Evolutionary conservation across 768 basidiomycete genomes (phyloP).

Genomic region (Russula abietina): DNA sequence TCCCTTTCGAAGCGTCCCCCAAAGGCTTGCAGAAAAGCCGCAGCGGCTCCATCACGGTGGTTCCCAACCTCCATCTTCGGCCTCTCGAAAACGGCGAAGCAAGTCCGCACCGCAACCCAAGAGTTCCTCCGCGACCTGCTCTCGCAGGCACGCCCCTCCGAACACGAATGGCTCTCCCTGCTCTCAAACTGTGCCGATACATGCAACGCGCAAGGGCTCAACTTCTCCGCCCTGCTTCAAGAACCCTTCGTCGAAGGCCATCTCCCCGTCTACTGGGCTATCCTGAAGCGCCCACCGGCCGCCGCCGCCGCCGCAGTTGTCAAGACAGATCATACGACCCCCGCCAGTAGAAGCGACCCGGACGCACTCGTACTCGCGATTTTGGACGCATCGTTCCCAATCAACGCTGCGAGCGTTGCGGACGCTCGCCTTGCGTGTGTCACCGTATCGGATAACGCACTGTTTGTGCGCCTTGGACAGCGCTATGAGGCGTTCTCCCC

Average conservation of each 20-base stretch:
- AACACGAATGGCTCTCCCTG: conserved; percentile 34
- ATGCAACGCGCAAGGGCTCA: conserved; percentile 44
- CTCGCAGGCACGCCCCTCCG: conserved; percentile 31
- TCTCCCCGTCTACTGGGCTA: conserved; percentile 68
- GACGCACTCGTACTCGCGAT: conserved; percentile 42
- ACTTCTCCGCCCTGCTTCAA: conserved; percentile 52
- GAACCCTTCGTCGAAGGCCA: conserved; percentile 58
- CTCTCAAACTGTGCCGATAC: conserved; percentile 60
- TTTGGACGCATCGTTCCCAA: conserved; percentile 46
- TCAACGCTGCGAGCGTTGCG: conserved; percentile 39
- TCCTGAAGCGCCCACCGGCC: conserved; percentile 46
- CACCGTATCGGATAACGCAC: conserved; percentile 50
- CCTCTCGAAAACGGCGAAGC: conserved; percentile 24
- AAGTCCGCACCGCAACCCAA: conserved; percentile 21
- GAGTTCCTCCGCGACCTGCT: conserved; percentile 34
- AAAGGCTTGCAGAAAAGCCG: neutral
- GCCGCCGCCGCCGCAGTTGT: neutral
- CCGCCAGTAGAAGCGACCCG: conserved; percentile 8
- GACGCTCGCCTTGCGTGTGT: conserved; percentile 67
- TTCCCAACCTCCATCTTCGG: conserved; percentile 21
- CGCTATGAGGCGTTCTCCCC: conserved; percentile 44
- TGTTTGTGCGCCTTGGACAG: conserved; percentile 53
- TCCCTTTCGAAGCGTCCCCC: neutral
- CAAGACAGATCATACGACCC: conserved; percentile 1
- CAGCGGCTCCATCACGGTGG: conserved; percentile 10